Evolutionary conservation across 164 flowering plant species (phyloP), one percentile per base, ranked within the genome.

Genomic region (Tetrastigma voinierianum): DNA sequence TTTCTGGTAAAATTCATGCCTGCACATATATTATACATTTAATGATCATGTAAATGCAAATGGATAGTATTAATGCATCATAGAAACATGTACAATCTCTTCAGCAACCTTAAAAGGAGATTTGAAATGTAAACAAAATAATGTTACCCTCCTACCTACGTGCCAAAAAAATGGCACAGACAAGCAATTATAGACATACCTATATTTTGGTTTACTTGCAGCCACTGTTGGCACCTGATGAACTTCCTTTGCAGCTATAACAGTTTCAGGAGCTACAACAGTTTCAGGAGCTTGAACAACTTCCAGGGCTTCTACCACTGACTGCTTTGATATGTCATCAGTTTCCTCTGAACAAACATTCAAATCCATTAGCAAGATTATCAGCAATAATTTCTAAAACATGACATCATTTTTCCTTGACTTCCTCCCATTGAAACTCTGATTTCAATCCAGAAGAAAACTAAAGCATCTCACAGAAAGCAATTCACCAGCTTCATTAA

Each of bases 1-100:
- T 72, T 85, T 96, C 86, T 96, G 97, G 76, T 86, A 96, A 69
- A 75, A 86, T 61, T 83, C 98, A 79, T 89, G 96, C 85, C 99
- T 96, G 87, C 70, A 69, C 9, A 51, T 46, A 55, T 54, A 48
- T 18, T 32, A 17, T 21, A 70, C 68, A 72, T 46, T 20, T 32
- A 12, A 47, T 49, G 62, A 61, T 46, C 32, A 24, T 15, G 10
- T 1, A 51, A 18, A 13, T 24, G 32, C 8, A 7, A 51, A 7
- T 15, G 25, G 16, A 20, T 2, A 15, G 14, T 32, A 32, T 32
- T 32, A 32, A 32, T 32, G 40, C 2, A 32, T 32, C 40, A 32
- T 2, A 3, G 40, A 43, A 18, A 45, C 44, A 45, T 43, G 9
- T 44, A 57, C n/a, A 55, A 4, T n/a, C 9, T n/a, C 45, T 16